Conservation (phyloP, 345 rosid species). For the Barbarea vulgaris region DNA sequence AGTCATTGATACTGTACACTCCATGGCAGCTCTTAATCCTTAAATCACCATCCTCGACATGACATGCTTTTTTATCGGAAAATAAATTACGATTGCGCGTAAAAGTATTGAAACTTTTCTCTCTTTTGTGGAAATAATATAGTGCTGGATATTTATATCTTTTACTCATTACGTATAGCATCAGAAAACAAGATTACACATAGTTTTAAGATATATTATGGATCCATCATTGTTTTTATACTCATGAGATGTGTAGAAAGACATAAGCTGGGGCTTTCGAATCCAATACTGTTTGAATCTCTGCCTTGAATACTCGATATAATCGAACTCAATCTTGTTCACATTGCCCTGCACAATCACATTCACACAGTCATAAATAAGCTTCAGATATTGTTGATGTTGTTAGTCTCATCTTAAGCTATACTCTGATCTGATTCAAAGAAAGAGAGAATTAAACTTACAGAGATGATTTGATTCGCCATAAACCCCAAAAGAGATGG, state of each 20-base stretch:
- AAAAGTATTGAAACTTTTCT: background rate
- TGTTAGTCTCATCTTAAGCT: background rate
- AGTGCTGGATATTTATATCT: background rate
- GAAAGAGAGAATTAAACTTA: constrained; percentile 21
- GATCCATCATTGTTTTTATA: constrained; percentile 3
- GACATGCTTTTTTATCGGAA: background rate
- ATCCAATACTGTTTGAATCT: constrained; percentile 59
- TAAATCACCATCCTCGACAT: background rate
- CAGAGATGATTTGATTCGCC: constrained; percentile 65
- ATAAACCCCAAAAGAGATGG: constrained; percentile 85
- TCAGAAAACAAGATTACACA: background rate
- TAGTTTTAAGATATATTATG: constrained; percentile 1
- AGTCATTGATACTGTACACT: constrained; percentile 49
- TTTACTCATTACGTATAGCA: constrained; percentile 23
- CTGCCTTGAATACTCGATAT: constrained; percentile 57
- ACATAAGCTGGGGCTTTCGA: constrained; percentile 42
- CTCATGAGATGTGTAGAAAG: constrained; percentile 26
- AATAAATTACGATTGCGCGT: constrained; percentile 1
- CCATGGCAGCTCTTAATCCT: constrained; percentile 47
- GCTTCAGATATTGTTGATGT: background rate
- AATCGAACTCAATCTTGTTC: constrained; percentile 57
- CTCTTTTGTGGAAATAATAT: background rate
- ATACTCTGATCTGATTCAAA: background rate
- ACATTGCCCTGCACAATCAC: constrained; percentile 45
- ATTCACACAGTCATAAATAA: constrained; percentile 19